Conservation (phyloP, 352 stramenopile species). For the Phytopythium aichiense region DNA sequence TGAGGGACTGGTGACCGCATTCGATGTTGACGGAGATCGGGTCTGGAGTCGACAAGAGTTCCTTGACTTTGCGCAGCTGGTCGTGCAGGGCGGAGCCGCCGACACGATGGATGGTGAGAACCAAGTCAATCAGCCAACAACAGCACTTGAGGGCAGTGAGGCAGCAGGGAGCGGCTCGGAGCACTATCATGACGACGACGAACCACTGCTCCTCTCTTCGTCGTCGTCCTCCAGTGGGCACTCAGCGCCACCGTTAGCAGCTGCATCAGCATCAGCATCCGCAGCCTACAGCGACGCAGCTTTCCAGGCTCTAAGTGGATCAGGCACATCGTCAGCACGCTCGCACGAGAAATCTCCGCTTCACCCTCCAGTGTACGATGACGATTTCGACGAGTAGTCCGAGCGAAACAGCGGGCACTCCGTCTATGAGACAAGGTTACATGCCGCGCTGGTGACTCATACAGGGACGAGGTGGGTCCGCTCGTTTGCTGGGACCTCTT, state of each 20-base stretch:
- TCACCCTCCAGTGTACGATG: slow-evolving; percentile 34
- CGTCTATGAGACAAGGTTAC: neutral
- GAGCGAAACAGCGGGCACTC: neutral
- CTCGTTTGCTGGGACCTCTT: slow-evolving; percentile 1
- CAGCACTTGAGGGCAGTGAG: neutral
- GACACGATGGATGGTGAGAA: neutral
- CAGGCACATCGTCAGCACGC: neutral
- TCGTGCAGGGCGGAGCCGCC: neutral
- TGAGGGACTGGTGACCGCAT: slow-evolving; percentile 37
- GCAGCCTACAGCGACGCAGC: neutral
- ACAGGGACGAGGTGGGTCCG: neutral
- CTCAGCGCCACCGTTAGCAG: neutral
- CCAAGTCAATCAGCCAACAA: neutral
- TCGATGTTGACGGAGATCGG: slow-evolving; percentile 48
- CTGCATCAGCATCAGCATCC: neutral
- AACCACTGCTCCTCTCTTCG: neutral
- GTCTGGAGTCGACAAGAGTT: slow-evolving; percentile 56
- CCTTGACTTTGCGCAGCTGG: slow-evolving; percentile 19
- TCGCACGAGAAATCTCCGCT: neutral
- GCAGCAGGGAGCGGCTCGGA: neutral
- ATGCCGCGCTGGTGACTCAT: neutral
- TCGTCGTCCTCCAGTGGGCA: neutral
- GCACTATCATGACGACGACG: neutral
- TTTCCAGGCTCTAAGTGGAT: neutral
- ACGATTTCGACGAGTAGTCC: slow-evolving; percentile 45